Conservation (phyloP, 192 early-diverging fungal species). For the Backusella tarrabulga region DNA sequence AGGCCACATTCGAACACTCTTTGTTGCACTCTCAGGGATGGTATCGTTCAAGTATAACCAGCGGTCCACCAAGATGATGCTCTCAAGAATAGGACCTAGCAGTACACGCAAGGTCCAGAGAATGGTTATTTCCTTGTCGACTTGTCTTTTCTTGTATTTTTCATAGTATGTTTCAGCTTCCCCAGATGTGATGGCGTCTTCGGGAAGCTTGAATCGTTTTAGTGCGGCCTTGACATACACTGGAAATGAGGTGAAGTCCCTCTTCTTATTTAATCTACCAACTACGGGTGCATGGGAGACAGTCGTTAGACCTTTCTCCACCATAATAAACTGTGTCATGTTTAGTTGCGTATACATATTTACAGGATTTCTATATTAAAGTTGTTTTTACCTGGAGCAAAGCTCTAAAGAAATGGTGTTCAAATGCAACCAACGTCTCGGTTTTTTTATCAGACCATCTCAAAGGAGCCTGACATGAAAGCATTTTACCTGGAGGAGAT, state of each 20-base stretch:
- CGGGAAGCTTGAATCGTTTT: slow-evolving; percentile 5
- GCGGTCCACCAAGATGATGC: slow-evolving; percentile 78
- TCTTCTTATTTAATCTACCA: slow-evolving; percentile 55
- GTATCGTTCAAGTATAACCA: slow-evolving; percentile 62
- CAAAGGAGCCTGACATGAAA: slow-evolving; percentile 77
- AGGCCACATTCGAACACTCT: slow-evolving; percentile 49
- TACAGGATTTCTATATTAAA: neutral
- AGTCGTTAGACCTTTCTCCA: slow-evolving; percentile 46
- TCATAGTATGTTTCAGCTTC: slow-evolving; percentile 46
- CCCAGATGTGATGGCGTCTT: slow-evolving; percentile 35
- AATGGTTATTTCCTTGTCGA: slow-evolving; percentile 64
- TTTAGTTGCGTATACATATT: no score
- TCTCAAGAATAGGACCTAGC: slow-evolving; percentile 74
- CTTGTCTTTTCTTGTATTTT: slow-evolving; percentile 29
- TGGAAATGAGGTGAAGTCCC: slow-evolving; percentile 49
- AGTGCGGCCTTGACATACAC: slow-evolving; percentile 62
- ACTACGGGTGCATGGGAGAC: slow-evolving; percentile 50
- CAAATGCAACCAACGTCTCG: slow-evolving; percentile 56
- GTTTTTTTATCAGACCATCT: slow-evolving; percentile 65
- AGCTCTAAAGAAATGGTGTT: slow-evolving; percentile 73
- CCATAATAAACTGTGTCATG: slow-evolving; percentile 43
- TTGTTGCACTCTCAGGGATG: slow-evolving; percentile 25
- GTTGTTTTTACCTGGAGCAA: slow-evolving; percentile 55
- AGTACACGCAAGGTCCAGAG: slow-evolving; percentile 81
- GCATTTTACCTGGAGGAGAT: slow-evolving; percentile 61